Evolutionary conservation across 2,329 filamentous ascomycete species (phyloP).

Genomic region (Apiospora rasikravindrae): DNA sequence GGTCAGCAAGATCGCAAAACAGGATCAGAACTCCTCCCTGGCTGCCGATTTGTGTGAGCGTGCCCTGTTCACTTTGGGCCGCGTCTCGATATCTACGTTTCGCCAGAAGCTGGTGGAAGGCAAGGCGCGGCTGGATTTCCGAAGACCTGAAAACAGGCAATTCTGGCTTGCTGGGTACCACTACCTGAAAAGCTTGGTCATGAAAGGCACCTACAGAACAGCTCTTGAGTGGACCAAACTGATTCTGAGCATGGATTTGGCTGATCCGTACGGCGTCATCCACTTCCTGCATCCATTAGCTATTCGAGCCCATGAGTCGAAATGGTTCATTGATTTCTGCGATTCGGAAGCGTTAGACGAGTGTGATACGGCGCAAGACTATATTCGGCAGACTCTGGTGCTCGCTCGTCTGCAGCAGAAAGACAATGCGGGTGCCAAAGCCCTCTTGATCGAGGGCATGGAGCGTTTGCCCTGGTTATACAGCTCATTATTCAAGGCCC

Average conservation of each 20-base stretch:
- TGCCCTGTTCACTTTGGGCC: slow-evolving; percentile 91
- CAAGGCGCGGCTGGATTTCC: slow-evolving; percentile 80
- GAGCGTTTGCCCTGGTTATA: slow-evolving; percentile 84
- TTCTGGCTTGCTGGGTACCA: slow-evolving; percentile 90
- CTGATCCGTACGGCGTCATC: slow-evolving; percentile 83
- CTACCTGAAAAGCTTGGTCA: slow-evolving; percentile 83
- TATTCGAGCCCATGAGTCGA: slow-evolving; percentile 77
- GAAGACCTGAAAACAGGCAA: slow-evolving; percentile 85
- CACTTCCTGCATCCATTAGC: slow-evolving; percentile 85
- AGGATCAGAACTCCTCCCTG: slow-evolving; percentile 86
- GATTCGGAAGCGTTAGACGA: slow-evolving; percentile 51
- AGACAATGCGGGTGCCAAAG: slow-evolving; percentile 68
- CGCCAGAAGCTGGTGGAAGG: slow-evolving; percentile 76
- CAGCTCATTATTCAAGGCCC: slow-evolving; percentile 76
- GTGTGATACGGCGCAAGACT: slow-evolving; percentile 49
- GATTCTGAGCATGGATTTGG: slow-evolving; percentile 73
- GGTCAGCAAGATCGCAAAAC: slow-evolving; percentile 88
- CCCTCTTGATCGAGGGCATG: slow-evolving; percentile 71
- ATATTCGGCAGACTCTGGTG: slow-evolving; percentile 77
- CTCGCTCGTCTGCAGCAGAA: slow-evolving; percentile 77
- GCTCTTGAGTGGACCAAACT: slow-evolving; percentile 94
- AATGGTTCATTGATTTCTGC: slow-evolving; percentile 76
- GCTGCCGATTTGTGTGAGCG: slow-evolving; percentile 88
- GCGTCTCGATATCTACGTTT: slow-evolving; percentile 84
- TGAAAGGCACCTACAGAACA: slow-evolving; percentile 93